Base-by-base conservation (phyloP, 2,329 filamentous ascomycete genomes). In the Aphanocladium album region DNA sequence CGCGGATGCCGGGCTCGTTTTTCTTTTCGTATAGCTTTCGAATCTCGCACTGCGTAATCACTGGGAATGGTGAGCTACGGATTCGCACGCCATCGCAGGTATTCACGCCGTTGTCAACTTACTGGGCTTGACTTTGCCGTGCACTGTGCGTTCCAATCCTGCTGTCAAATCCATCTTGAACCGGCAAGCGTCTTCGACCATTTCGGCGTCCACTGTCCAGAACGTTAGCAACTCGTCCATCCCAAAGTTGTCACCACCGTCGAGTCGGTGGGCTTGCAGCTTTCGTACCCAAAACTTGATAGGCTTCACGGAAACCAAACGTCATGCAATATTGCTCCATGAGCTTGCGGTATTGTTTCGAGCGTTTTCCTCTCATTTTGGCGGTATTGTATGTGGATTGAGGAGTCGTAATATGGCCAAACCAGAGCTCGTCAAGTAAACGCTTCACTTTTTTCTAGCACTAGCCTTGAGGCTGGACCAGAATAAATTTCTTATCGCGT, bases 221-320 rank as follows among this genome's bases (percentile, higher is more conserved):
- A 21, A 35, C 64, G 64, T 72, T 58, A 72, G 64, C 66, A 64
- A 41, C 14, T 14, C n/a, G n/a, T 19, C 12, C 6, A 19, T 17
- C 60, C 25, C n/a, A n/a, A 25, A 8, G 8, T 19, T 17, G 11
- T 19, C 33, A 19, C n/a, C n/a, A n/a, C n/a, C n/a, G n/a, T n/a
- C n/a, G n/a, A n/a, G n/a, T n/a, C n/a, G n/a, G n/a, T n/a, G n/a
- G n/a, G n/a, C n/a, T n/a, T n/a, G n/a, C n/a, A n/a, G n/a, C n/a
- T n/a, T 62, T 70, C 78, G 61, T 77, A 89, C 86, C 80, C 47
- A 96, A 79, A 56, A 96, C 88, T 77, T 98, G 95, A 77, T 97
- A 98, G 12, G 95, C 92, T 76, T 95, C 90, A 67, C 93, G 90
- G 74, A 97, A 97, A 63, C 89, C 89, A 72, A 96, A 97, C 63